Conservation (phyloP, 306 rosid genomes). For the Quercus gilva region DNA sequence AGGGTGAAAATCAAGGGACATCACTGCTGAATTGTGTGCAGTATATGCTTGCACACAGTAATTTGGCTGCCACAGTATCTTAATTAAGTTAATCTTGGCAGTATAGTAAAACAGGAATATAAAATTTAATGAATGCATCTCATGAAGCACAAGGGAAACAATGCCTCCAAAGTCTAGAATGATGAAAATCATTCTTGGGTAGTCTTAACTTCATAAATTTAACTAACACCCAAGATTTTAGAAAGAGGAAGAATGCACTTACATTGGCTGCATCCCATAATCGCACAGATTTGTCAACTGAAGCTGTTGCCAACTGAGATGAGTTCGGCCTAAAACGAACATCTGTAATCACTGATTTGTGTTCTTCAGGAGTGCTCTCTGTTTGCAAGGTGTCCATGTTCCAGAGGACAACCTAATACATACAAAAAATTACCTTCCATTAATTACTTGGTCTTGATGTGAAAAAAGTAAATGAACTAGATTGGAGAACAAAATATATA, state of each 20-base stretch:
- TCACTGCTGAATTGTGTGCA: slow-evolving; percentile 36
- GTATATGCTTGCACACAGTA: slow-evolving; percentile 41
- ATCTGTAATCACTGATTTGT: slow-evolving; percentile 42
- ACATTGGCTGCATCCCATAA: slow-evolving; percentile 57
- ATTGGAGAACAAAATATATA: background rate
- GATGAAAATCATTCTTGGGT: background rate
- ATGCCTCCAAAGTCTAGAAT: slow-evolving; percentile 6
- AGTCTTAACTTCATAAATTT: slow-evolving; percentile 6
- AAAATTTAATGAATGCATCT: background rate
- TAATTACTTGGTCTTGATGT: background rate
- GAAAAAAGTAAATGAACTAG: background rate
- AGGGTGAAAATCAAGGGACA: slow-evolving; percentile 62
- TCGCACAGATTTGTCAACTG: slow-evolving; percentile 51
- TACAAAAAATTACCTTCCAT: background rate
- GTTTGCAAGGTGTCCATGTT: slow-evolving; percentile 44
- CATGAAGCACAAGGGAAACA: background rate
- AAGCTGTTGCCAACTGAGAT: slow-evolving; percentile 50
- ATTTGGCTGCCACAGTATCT: slow-evolving; percentile 39
- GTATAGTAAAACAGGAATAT: slow-evolving; percentile 6
- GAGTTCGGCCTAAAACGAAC: slow-evolving; percentile 59
- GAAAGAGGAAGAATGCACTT: slow-evolving; percentile 11
- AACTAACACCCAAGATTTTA: background rate
- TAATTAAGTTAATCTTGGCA: slow-evolving; percentile 3
- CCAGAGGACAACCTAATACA: slow-evolving; percentile 47
- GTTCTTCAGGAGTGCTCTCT: slow-evolving; percentile 48